Evolutionary conservation across 305 asterid species (phyloP).

Genomic region (Rubia balearica): DNA sequence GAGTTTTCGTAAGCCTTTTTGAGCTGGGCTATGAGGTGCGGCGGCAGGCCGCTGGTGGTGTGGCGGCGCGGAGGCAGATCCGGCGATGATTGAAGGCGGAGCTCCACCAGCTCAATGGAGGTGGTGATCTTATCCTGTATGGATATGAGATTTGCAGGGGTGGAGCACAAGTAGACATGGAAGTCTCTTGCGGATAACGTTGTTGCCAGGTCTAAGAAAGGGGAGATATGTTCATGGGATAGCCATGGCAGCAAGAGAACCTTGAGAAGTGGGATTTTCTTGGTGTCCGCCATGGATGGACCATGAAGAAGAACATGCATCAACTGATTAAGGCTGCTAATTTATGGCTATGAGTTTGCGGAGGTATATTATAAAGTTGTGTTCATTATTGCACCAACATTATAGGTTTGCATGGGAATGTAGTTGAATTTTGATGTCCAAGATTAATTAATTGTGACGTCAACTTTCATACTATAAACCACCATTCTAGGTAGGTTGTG

Average conservation of each 20-base stretch:
- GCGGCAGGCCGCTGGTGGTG: constrained; percentile 31
- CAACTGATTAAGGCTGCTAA: background rate
- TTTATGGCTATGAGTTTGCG: background rate
- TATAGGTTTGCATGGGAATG: constrained; percentile 5
- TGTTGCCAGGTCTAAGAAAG: constrained; percentile 38
- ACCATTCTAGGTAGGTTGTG: constrained; percentile 7
- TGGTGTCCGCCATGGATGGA: background rate
- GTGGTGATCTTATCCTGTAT: constrained; percentile 17
- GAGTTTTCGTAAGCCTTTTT: constrained; percentile 14
- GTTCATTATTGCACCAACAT: background rate
- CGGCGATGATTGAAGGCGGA: constrained; percentile 22
- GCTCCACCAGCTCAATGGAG: constrained; percentile 24
- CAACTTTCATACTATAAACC: background rate
- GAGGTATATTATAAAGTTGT: background rate
- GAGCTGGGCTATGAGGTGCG: constrained; percentile 16
- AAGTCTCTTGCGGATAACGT: constrained; percentile 21
- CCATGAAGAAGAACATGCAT: background rate
- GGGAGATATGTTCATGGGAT: constrained; percentile 41
- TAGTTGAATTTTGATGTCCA: background rate
- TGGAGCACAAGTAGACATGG: constrained; percentile 28
- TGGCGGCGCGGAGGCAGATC: constrained; percentile 33
- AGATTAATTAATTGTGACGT: background rate
- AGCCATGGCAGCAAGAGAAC: constrained; percentile 41
- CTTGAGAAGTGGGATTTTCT: constrained; percentile 7
- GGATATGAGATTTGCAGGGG: constrained; percentile 30